Evolutionary conservation across 2,329 filamentous ascomycete genomes (phyloP).

Genomic region (Zarea fungicola): DNA sequence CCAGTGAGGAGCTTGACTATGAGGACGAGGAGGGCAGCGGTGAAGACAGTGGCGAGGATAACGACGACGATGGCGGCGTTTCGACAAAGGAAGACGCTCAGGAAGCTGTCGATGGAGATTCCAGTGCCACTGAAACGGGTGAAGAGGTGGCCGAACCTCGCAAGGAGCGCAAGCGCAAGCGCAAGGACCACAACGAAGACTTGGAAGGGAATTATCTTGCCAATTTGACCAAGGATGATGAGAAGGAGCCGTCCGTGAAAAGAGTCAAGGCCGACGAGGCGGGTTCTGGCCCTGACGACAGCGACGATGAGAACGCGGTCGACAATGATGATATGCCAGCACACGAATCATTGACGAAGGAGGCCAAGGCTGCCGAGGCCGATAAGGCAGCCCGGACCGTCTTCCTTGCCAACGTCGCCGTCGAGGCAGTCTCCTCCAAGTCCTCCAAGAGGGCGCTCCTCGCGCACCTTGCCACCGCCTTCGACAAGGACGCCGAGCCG

Average conservation of each 20-base stretch:
- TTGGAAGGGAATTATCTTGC: slow-evolving; percentile 66
- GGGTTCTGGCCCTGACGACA: slow-evolving; percentile 20
- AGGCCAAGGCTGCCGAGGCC: slow-evolving; percentile 56
- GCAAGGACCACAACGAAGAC: slow-evolving; percentile 62
- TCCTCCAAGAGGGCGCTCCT: slow-evolving; percentile 71
- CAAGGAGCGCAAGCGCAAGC: slow-evolving; percentile 58
- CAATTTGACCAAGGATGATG: slow-evolving; percentile 55
- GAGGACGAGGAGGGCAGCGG: slow-evolving; percentile 25
- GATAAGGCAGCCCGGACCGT: slow-evolving; percentile 87
- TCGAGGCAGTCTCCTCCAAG: slow-evolving; percentile 75
- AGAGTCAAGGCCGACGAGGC: slow-evolving; percentile 42
- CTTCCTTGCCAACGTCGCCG: slow-evolving; percentile 88
- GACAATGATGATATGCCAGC: slow-evolving; percentile 41
- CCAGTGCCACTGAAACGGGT: slow-evolving; percentile 33
- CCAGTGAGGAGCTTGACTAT: slow-evolving; percentile 21
- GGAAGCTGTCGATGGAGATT: slow-evolving; percentile 34
- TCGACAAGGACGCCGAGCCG: slow-evolving; percentile 47
- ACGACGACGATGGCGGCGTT: slow-evolving; percentile 16
- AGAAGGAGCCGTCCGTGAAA: slow-evolving; percentile 52
- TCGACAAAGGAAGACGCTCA: slow-evolving; percentile 17
- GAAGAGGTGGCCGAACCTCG: slow-evolving; percentile 31
- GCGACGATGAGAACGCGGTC: slow-evolving; percentile 39
- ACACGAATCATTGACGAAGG: slow-evolving; percentile 52
- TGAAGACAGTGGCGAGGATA: slow-evolving; percentile 12
- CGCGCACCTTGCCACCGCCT: slow-evolving; percentile 71